Percentiles rank a stretch among this genome's conserved stretches.
These are phyloP conservation scores for Pholiota adiposa DNA, from an alignment of 1,284 basidiomycete genomes.

Conservation along the genomic window DNA sequence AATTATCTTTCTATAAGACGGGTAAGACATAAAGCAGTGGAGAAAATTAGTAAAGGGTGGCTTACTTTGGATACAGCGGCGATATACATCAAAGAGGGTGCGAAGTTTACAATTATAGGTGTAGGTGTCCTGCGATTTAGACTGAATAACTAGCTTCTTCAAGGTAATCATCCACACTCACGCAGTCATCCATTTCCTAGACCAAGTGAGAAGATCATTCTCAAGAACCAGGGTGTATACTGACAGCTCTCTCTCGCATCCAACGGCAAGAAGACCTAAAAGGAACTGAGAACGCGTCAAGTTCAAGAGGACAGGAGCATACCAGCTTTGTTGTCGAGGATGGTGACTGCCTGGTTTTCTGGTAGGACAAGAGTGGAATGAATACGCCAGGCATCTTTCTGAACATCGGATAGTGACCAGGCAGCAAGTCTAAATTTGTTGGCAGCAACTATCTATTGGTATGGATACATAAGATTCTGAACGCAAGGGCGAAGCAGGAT, in stretches of 20 bases:
- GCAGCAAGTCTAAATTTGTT: constrained; percentile 67
- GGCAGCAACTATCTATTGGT: constrained; percentile 68
- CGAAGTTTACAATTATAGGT: constrained; percentile 60
- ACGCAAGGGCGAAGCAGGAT: constrained; percentile 6
- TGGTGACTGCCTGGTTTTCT: constrained; percentile 54
- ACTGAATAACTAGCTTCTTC: constrained; percentile 12
- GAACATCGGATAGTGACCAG: constrained; percentile 71
- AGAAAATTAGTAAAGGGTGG: constrained; percentile 11
- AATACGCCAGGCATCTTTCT: constrained; percentile 68
- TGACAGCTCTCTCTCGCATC: constrained; percentile 58
- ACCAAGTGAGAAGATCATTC: constrained; percentile 82
- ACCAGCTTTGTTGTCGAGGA: constrained; percentile 77
- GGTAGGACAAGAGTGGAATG: constrained; percentile 77
- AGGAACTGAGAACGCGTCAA: constrained; percentile 19
- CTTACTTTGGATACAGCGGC: constrained; percentile 64
- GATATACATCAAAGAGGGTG: constrained; percentile 77
- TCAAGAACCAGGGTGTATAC: constrained; percentile 77
- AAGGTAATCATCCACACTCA: constrained; percentile 37
- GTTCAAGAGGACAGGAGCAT: constrained; percentile 12
- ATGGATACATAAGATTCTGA: constrained; percentile 17
- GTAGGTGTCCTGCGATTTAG: constrained; percentile 44
- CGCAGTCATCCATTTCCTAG: constrained; percentile 70
- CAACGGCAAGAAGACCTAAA: constrained; percentile 73
- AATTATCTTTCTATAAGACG: constrained; percentile 53
- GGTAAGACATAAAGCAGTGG: neutral